These are phyloP conservation scores for Xylaria polymorpha DNA, from an alignment of 2,329 filamentous ascomycete species.

Conservation along the genomic window DNA sequence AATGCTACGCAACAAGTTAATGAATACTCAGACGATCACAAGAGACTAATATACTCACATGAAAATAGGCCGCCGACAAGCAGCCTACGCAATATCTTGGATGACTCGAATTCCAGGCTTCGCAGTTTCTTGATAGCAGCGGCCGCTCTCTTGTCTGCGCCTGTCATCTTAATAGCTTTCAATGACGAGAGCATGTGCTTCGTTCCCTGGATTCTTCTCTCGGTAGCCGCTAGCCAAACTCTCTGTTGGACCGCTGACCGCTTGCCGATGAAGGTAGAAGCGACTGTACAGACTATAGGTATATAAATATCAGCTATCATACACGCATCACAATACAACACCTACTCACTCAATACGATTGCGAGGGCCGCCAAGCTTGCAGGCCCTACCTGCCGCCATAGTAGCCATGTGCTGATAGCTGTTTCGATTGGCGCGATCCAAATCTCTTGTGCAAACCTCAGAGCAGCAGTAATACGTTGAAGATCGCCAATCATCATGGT, in stretches of 20 bases:
- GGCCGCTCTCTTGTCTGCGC: slow-evolving; percentile 18
- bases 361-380: slow-evolving; percentile 36
- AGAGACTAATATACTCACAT: slow-evolving; percentile 20
- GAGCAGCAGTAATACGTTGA: slow-evolving; percentile 33
- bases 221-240: slow-evolving; percentile 36
- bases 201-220: slow-evolving; percentile 34
- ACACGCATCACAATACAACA: neutral
- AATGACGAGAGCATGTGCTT: slow-evolving; percentile 41
- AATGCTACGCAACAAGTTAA: slow-evolving; percentile 27
- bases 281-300: slow-evolving; percentile 25
- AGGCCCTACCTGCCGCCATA: slow-evolving; percentile 38
- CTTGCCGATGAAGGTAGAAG: slow-evolving; percentile 23
- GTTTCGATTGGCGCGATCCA: slow-evolving; percentile 38
- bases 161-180: slow-evolving; percentile 41
- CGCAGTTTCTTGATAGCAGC: slow-evolving; percentile 28
- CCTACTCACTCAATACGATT: slow-evolving; percentile 30
- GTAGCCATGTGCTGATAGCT: slow-evolving; percentile 34
- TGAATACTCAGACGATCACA: neutral
- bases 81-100: slow-evolving; percentile 27
- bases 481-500: slow-evolving; percentile 38
- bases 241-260: slow-evolving; percentile 31
- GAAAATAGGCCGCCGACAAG: slow-evolving; percentile 26
- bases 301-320: slow-evolving; percentile 2
- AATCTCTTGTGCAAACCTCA: slow-evolving; percentile 35
- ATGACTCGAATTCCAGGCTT: slow-evolving; percentile 29